Conservation (phyloP, 352 stramenopile species). For the Thraustochytrium striatum region DNA sequence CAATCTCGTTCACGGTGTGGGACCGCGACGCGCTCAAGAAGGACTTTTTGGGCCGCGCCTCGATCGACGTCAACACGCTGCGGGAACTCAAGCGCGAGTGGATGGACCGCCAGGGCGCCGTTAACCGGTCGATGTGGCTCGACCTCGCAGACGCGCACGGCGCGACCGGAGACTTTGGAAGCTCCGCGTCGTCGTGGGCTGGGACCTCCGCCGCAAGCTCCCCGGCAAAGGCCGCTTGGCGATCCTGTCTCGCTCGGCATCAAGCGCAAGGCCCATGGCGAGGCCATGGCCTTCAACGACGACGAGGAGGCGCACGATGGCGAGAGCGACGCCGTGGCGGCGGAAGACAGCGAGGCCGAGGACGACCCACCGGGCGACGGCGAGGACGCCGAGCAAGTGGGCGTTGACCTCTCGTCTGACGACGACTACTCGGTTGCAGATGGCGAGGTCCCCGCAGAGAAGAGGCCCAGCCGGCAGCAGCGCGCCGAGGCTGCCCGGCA, state of each 20-base stretch:
- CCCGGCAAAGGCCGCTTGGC: constrained; percentile 23
- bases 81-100: constrained; percentile 17
- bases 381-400: constrained; percentile 2
- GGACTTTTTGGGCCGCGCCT: constrained; percentile 3
- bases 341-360: too few species aligned
- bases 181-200: constrained; percentile 24
- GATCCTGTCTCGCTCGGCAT: constrained; percentile 21
- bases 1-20: constrained; percentile 18
- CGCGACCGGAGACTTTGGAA: background rate
- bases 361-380: too few species aligned
- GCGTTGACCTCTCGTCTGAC: too few species aligned
- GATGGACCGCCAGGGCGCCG: background rate
- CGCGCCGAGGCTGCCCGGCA: background rate
- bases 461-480: background rate
- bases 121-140: too few species aligned
- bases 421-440: background rate
- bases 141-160: background rate
- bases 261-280: constrained; percentile 1
- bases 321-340: background rate
- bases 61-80: constrained; percentile 37
- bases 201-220: background rate
- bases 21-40: background rate
- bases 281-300: background rate
- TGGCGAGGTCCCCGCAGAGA: background rate
- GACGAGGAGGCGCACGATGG: background rate